Base-by-base conservation (phyloP, 2,329 filamentous ascomycete species). In the Fusarium falciforme region DNA sequence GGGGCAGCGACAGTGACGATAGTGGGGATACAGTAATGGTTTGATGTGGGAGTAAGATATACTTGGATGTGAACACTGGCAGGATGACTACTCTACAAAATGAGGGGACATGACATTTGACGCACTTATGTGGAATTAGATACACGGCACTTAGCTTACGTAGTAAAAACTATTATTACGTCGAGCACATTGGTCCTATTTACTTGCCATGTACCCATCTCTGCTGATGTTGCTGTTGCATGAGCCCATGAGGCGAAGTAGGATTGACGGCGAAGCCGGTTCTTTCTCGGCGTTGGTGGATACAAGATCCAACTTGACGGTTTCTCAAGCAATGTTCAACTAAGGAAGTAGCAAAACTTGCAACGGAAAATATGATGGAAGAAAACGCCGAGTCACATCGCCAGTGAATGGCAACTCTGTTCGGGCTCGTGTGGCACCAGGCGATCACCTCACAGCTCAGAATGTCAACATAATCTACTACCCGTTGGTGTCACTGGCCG, bases 1-100 rank as follows among this genome's bases (percentile, higher is more conserved):
- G 72, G 72, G 33, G 59, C 33, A 64, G 55, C n/a, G 72, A 73
- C 16, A 72, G 70, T 5, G 62, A 66, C 11, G 61, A 54, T 22
- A 73, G 69, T 31, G 49, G 40, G 16, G 60, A 60, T 44, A 72
- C 59, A 60, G 57, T 71, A 31, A 69, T 57, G 42, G 40, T 40
- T 47, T 27, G 27, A 52, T 14, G 14, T 17, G 16, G 17, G 17
- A 31, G 47, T 3, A 29, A 52, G 25, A 29, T 52, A 52, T 10
- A n/a, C 47, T 52, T 31, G 47, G 27, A 52, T 52, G 17, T 31
- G 27, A 20, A 29, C 11, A 25, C 6, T 44, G 3, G 12, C 20
- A 29, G 47, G 25, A 31, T 52, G 25, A 16, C 25, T 31, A 20
- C 47, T 31, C 11, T 49, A 29, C 44, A 29, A 49, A 49, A 71